Conservation (phyloP, 495 filamentous ascomycete genomes). For the Aspergillus avenaceus region DNA sequence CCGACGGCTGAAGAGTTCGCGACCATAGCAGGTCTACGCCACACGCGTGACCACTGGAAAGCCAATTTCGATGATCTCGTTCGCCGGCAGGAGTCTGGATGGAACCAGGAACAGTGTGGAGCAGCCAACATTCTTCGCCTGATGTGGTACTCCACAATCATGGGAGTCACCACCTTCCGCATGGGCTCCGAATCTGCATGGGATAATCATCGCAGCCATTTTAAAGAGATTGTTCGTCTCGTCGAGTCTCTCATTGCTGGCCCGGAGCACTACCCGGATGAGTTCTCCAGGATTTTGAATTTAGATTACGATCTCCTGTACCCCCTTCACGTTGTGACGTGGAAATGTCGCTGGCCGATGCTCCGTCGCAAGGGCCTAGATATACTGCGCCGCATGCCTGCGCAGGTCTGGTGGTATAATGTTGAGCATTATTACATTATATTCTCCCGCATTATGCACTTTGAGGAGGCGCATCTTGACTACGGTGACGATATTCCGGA, state of each 20-base stretch:
- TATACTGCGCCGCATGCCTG: conserved; percentile 6
- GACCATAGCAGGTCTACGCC: not conserved
- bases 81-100: conserved; percentile 2
- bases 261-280: conserved; percentile 4
- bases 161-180: conserved; percentile 9
- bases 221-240: conserved; percentile 8
- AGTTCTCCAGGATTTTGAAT: conserved; percentile 6
- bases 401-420: conserved; percentile 10
- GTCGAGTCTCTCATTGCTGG: conserved; percentile 7
- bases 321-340: conserved; percentile 14
- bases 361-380: conserved; percentile 14
- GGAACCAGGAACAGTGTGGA: conserved; percentile 7
- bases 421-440: conserved; percentile 13
- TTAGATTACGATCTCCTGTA: conserved; percentile 17
- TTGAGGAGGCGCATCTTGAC: conserved; percentile 8
- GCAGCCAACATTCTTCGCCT: conserved; percentile 12
- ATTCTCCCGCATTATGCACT: conserved; percentile 14
- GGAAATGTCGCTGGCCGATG: conserved; percentile 17
- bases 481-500: not conserved
- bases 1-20: not conserved
- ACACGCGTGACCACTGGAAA: conserved; percentile 7
- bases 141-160: conserved; percentile 1
- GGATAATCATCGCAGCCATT: conserved; percentile 5
- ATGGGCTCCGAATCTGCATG: conserved; percentile 9
- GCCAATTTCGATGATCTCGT: conserved; percentile 15